Evolutionary conservation across 2,329 filamentous ascomycete species (phyloP).

Genomic region (Akanthomyces lecanii): DNA sequence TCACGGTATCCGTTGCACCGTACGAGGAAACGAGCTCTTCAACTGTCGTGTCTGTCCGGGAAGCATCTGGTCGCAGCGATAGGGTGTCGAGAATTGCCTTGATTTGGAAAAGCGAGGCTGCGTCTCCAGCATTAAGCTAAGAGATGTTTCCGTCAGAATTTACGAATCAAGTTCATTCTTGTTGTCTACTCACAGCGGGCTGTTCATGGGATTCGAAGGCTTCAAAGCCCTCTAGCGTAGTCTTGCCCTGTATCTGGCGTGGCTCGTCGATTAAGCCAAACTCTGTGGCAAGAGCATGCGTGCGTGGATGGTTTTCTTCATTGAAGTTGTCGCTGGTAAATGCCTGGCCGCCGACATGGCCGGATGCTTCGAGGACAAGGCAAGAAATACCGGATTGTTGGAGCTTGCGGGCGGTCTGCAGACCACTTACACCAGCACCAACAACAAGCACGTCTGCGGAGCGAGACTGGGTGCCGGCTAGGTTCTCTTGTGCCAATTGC

Average conservation of each 20-base stretch:
- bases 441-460: constrained; percentile 26
- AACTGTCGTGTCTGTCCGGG: constrained; percentile 17
- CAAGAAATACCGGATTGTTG: constrained; percentile 24
- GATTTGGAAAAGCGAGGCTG: constrained; percentile 3
- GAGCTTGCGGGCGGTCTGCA: constrained; percentile 23
- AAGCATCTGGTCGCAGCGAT: background rate
- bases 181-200: background rate
- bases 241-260: background rate
- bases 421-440: constrained; percentile 25
- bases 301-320: constrained; percentile 1
- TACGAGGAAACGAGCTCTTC: constrained; percentile 22
- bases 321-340: background rate
- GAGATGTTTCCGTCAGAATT: background rate
- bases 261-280: background rate
- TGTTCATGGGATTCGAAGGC: constrained; percentile 1
- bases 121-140: background rate
- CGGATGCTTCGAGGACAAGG: constrained; percentile 22
- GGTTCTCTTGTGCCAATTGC: background rate
- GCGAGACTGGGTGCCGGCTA: background rate
- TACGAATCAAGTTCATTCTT: no score
- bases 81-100: background rate
- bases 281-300: background rate
- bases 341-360: background rate
- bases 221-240: background rate
- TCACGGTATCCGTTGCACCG: constrained; percentile 20